Conservation (phyloP, 805 yeast genomes). For the Barnettozyma populi region DNA sequence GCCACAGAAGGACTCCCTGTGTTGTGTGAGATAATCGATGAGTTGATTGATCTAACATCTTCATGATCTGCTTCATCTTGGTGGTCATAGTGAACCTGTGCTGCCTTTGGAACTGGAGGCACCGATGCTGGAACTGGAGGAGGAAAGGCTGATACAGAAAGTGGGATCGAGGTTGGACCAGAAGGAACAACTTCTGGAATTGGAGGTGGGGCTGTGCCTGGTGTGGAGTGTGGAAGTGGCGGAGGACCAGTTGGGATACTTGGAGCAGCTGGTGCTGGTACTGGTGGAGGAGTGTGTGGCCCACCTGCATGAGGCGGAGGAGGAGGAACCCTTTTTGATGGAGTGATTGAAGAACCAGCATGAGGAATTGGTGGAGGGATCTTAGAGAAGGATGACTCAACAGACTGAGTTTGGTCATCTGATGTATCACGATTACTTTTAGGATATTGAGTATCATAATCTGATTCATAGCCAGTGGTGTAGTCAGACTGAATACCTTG, state of each 20-base stretch:
- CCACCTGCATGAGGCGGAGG: slow-evolving; percentile 10
- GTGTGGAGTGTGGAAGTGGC: slow-evolving; percentile 16
- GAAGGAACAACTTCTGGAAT: slow-evolving; percentile 6
- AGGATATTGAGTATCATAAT: slow-evolving; percentile 40
- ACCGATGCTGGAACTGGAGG: slow-evolving; percentile 4
- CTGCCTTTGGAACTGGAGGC: slow-evolving; percentile 7
- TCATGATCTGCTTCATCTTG: neutral
- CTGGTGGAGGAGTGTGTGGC: slow-evolving; percentile 7
- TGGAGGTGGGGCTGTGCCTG: slow-evolving; percentile 3
- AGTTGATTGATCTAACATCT: slow-evolving; percentile 7
- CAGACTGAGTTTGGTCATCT: neutral
- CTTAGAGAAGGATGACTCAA: neutral
- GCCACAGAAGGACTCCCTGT: neutral
- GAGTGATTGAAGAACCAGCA: slow-evolving; percentile 20
- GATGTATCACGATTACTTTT: neutral
- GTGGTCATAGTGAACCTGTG: slow-evolving; percentile 2
- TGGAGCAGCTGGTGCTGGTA: slow-evolving; percentile 10
- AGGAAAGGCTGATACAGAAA: neutral
- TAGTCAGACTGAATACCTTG: slow-evolving; percentile 26
- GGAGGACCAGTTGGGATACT: slow-evolving; percentile 10
- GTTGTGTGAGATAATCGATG: slow-evolving; percentile 5
- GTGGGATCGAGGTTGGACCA: slow-evolving; percentile 7
- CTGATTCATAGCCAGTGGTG: slow-evolving; percentile 67
- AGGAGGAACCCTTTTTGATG: slow-evolving; percentile 10
- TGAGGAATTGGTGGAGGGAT: neutral